These are phyloP conservation scores for Novymonas esmeraldas DNA, from an alignment of 208 protist genomes.

Conservation along the genomic window DNA sequence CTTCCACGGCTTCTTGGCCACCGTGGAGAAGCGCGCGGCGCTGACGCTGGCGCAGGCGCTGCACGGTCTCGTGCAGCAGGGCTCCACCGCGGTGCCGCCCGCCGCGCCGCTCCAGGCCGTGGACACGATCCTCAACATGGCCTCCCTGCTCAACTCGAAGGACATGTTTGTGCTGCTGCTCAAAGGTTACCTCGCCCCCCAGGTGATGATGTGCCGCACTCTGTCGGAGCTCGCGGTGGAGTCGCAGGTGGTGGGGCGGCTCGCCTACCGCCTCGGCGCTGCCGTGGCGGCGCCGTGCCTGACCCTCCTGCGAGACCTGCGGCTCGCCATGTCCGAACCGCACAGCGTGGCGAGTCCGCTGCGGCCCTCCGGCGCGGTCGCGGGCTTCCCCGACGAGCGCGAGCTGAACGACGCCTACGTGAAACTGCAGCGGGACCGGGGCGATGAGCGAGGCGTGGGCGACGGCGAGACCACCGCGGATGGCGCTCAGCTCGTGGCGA, in stretches of 20 bases:
- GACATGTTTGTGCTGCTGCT: constrained; percentile 68
- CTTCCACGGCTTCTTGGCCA: constrained; percentile 60
- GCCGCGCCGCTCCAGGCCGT: constrained; percentile 36
- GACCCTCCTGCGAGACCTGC: constrained; percentile 60
- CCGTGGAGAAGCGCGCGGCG: constrained; percentile 40
- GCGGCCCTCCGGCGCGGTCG: background rate
- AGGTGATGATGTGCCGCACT: constrained; percentile 41
- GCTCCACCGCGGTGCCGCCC: constrained; percentile 11
- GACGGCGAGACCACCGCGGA: background rate
- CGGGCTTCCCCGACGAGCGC: background rate
- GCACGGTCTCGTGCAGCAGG: constrained; percentile 36
- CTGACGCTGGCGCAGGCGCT: constrained; percentile 66
- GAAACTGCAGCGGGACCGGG: background rate
- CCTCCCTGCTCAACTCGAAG: constrained; percentile 56
- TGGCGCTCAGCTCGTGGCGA: constrained; percentile 13
- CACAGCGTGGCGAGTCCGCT: background rate
- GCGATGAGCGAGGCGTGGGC: background rate
- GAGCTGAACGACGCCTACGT: background rate
- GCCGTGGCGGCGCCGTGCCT: constrained; percentile 41
- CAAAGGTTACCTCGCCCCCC: constrained; percentile 52
- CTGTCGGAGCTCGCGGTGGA: constrained; percentile 47
- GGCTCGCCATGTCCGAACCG: constrained; percentile 29
- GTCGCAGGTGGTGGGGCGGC: constrained; percentile 45
- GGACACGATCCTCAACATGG: constrained; percentile 75
- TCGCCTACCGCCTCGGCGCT: constrained; percentile 58